phyloP scores from a whole-genome alignment of 345 rosid species.

The Barbarea vulgaris region DNA sequence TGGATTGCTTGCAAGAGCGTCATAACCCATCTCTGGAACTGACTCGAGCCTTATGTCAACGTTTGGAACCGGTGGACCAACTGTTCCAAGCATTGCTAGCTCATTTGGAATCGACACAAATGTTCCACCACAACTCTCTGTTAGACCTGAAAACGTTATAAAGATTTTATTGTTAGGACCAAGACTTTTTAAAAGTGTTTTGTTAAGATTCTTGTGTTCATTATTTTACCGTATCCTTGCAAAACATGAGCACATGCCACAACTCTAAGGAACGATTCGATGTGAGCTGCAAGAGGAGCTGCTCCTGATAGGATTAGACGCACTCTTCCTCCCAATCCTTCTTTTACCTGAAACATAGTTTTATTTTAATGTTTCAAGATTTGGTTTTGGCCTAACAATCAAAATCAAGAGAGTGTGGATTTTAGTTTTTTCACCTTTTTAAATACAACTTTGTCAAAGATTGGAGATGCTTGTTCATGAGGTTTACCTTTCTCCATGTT shows the following conservation, averaged over 20 bases:
- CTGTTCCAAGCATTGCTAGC: constrained; percentile 80
- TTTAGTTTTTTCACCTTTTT: constrained; percentile 62
- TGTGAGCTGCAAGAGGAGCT: constrained; percentile 87
- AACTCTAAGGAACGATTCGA: constrained; percentile 88
- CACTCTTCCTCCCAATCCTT: constrained; percentile 91
- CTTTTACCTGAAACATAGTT: constrained; percentile 64
- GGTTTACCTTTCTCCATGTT: constrained; percentile 65
- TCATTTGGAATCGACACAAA: constrained; percentile 89
- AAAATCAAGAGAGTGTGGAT: not conserved
- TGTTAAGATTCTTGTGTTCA: constrained; percentile 8
- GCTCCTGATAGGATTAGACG: constrained; percentile 92
- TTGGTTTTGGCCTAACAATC: not conserved
- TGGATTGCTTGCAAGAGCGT: constrained; percentile 80
- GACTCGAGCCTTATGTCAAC: constrained; percentile 89
- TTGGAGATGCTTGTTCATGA: constrained; percentile 76
- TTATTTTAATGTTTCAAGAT: not conserved
- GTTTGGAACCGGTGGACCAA: constrained; percentile 97
- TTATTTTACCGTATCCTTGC: constrained; percentile 94
- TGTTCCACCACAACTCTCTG: constrained; percentile 95
- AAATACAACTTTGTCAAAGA: constrained; percentile 86
- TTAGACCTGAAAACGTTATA: constrained; percentile 58
- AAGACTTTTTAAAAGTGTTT: not conserved
- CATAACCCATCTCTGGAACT: constrained; percentile 95
- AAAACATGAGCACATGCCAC: constrained; percentile 95
- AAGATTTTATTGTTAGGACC: not conserved